Base-by-base conservation (phyloP, 441 rosid genomes). In the Rhodomyrtus psidioides region DNA sequence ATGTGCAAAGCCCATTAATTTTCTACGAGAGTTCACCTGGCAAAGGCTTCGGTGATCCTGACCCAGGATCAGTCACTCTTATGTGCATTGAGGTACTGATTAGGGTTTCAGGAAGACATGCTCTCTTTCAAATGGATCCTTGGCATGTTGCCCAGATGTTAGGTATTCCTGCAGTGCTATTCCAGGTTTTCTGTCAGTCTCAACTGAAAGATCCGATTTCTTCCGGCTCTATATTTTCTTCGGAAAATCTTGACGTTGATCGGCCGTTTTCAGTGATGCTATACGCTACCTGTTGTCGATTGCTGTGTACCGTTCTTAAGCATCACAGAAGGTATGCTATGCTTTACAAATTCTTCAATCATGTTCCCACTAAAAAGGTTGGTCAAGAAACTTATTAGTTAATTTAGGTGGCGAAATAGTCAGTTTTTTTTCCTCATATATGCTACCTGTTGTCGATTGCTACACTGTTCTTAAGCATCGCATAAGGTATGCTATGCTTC, bases 71-170 rank as follows among this genome's bases (percentile, higher is more conserved):
- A 17, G 95, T 94, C 85, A 90, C 95, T 89, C 97, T 95, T 83
- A 96, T 96, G 99, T 95, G 96, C 89, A 91, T 95, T 87, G 96
- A 95, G 93, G 95, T 95, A 53, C 91, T 97, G 89, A 94, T 93
- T 83, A 94, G 95, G 93, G 87, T 95, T 89, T 93, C 93, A 85
- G 97, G 95, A 88, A 96, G 95, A 89, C 94, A 88, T 84, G 92
- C 93, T 82, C 87, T 92, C 87, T 95, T 94, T 89, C 91, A 89
- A 85, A 89, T 97, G 96, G 93, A 95, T 87, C 88, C 95, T 30
- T 96, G 94, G 90, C 99, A 95, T 86, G 88, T 96, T 84, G 93
- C 92, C 85, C 98, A 95, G 88, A 92, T 94, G 85, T 84, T 97
- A 89, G 94, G 87, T 56, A 88, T 95, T 74, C 96, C 99, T 34